A percentile compares a stretch with the other conserved stretches of the same genome.
These are phyloP conservation scores for Halteria grandinella DNA, from an alignment of 73 alveolate species.

Conservation along the genomic window DNA sequence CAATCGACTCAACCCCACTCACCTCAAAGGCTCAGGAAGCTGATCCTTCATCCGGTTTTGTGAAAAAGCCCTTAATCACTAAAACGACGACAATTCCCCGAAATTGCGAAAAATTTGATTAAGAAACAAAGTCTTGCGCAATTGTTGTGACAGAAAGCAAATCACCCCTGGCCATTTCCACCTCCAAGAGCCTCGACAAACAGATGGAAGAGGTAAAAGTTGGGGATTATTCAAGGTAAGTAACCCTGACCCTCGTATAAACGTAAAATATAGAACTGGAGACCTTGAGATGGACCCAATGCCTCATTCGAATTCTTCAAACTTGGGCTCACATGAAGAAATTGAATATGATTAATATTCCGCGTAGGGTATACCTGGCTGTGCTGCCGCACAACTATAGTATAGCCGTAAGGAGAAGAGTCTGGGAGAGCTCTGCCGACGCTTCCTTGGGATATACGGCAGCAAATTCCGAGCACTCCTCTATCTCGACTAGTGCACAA, in stretches of 20 bases:
- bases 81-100: too few species aligned
- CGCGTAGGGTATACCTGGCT: not conserved
- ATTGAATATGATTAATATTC: not conserved
- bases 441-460: conserved; percentile 67
- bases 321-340: too few species aligned
- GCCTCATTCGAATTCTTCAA: not conserved
- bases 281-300: not conserved
- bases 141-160: too few species aligned
- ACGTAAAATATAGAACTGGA: not conserved
- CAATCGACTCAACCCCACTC: too few species aligned
- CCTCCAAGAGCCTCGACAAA: too few species aligned
- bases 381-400: not conserved
- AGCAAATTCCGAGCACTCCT: conserved; percentile 52
- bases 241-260: not conserved
- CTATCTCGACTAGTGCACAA: conserved; percentile 74
- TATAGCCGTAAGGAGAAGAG: conserved; percentile 84
- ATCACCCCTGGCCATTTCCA: too few species aligned
- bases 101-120: too few species aligned
- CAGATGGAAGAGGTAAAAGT: too few species aligned
- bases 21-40: too few species aligned
- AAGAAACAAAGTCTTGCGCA: too few species aligned
- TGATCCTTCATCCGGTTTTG: too few species aligned
- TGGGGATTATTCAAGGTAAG: not conserved
- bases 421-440: conserved; percentile 80
- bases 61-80: too few species aligned